phyloP scores from a whole-genome alignment of 23 red algal genomes.

The Agarophyton chilense region DNA sequence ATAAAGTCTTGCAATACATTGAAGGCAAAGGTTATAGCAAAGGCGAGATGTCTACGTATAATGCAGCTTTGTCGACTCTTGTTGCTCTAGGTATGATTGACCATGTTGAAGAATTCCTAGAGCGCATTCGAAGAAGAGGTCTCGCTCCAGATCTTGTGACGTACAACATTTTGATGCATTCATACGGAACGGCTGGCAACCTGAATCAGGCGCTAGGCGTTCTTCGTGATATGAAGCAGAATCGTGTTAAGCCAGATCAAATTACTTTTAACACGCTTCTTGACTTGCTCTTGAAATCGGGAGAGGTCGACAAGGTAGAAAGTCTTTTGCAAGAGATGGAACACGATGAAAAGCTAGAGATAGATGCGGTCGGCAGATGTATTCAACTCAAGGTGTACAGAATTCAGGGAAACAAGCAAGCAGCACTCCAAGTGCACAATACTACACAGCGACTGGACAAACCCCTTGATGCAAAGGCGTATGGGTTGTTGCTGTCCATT shows the following conservation, averaged over 20 bases:
- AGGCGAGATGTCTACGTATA: not conserved
- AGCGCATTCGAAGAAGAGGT: conserved; percentile 8
- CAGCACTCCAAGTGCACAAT: conserved; percentile 12
- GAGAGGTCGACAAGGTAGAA: conserved; percentile 11
- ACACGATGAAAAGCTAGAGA: not conserved
- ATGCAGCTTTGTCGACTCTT: conserved; percentile 32
- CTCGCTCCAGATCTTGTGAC: conserved; percentile 44
- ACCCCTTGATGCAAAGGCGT: conserved; percentile 23
- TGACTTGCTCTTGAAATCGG: not conserved
- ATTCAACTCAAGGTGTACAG: conserved; percentile 35
- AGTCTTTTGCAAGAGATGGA: conserved; percentile 11
- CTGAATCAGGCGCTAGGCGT: conserved; percentile 6
- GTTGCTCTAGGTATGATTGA: not conserved
- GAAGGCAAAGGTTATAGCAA: not conserved
- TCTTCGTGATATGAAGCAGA: conserved; percentile 35
- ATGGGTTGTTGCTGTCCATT: conserved; percentile 23
- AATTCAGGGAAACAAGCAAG: not conserved
- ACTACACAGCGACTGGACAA: not conserved
- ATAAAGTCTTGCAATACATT: conserved; percentile 9
- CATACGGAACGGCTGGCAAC: conserved; percentile 17
- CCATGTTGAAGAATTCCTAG: not conserved
- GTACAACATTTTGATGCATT: conserved; percentile 60
- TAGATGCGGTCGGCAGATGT: conserved; percentile 19
- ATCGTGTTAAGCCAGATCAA: conserved; percentile 32
- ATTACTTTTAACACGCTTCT: conserved; percentile 39